These are phyloP conservation scores for Phytophthora sp. DNA, from an alignment of 352 stramenopile species.

Conservation along the genomic window DNA sequence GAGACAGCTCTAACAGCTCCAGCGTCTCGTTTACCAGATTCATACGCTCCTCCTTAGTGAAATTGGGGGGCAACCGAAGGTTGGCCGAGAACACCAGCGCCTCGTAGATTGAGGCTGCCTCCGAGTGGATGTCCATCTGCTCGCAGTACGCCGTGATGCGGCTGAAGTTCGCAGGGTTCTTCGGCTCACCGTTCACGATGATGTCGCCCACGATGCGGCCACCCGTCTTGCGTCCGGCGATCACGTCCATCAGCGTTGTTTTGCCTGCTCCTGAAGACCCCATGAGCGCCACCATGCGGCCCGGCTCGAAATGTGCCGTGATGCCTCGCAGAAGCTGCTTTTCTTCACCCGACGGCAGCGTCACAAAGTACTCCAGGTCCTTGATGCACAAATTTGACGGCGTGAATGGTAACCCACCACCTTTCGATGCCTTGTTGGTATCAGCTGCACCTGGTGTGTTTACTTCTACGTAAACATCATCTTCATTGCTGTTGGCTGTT, in stretches of 20 bases:
- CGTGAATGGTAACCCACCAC: slow-evolving; percentile 41
- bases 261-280: slow-evolving; percentile 43
- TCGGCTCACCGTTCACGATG: slow-evolving; percentile 86
- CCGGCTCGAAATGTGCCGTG: slow-evolving; percentile 27
- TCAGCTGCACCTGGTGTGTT: slow-evolving; percentile 24
- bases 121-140: slow-evolving; percentile 90
- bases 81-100: slow-evolving; percentile 91
- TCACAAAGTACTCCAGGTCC: slow-evolving; percentile 59
- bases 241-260: slow-evolving; percentile 70
- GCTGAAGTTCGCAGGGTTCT: slow-evolving; percentile 82
- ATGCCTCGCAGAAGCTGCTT: slow-evolving; percentile 48
- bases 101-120: slow-evolving; percentile 86
- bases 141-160: slow-evolving; percentile 92
- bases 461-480: slow-evolving; percentile 44
- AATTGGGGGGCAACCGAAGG: slow-evolving; percentile 72
- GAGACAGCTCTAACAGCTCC: slow-evolving; percentile 56
- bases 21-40: slow-evolving; percentile 58
- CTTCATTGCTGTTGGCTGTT: slow-evolving; percentile 26
- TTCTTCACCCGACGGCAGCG: slow-evolving; percentile 54
- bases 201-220: slow-evolving; percentile 86
- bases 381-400: slow-evolving; percentile 50
- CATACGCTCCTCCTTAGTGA: slow-evolving; percentile 42
- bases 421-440: slow-evolving; percentile 12
- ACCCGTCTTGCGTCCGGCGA: slow-evolving; percentile 75
- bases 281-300: slow-evolving; percentile 76